Evolutionary conservation across 768 basidiomycete species (phyloP).

Genomic region (Tephrocybe sp.): DNA sequence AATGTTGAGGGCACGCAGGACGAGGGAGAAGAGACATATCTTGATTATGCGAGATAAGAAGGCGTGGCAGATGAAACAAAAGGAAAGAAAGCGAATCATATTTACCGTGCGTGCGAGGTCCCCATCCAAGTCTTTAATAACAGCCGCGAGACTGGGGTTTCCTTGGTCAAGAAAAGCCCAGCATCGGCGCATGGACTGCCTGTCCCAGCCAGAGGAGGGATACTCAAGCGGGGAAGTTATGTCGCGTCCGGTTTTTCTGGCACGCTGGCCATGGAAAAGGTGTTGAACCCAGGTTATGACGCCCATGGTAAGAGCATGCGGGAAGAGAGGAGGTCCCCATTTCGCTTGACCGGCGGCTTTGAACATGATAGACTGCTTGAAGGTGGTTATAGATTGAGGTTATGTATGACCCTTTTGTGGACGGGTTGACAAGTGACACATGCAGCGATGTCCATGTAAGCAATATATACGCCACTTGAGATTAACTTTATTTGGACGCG

Average conservation of each 20-base stretch:
- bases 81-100: constrained; percentile 17
- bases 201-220: constrained; percentile 84
- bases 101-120: constrained; percentile 89
- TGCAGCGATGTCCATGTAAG: too few species aligned
- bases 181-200: constrained; percentile 81
- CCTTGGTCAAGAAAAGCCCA: constrained; percentile 89
- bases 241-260: constrained; percentile 62
- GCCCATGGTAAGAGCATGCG: background rate
- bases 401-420: too few species aligned
- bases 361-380: background rate
- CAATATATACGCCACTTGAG: too few species aligned
- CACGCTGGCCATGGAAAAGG: background rate
- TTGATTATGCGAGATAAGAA: constrained; percentile 26
- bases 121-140: constrained; percentile 94
- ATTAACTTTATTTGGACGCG: too few species aligned
- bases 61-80: background rate
- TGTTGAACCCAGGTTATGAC: background rate
- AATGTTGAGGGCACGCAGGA: constrained; percentile 91
- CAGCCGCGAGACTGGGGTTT: constrained; percentile 85
- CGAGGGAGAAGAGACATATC: constrained; percentile 94
- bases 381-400: too few species aligned
- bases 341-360: background rate
- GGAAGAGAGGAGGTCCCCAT: background rate
- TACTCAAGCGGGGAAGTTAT: constrained; percentile 75
- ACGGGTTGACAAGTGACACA: too few species aligned